These are phyloP conservation scores for Phanerochaete carnosa DNA, from an alignment of 768 basidiomycete species.

Conservation along the genomic window DNA sequence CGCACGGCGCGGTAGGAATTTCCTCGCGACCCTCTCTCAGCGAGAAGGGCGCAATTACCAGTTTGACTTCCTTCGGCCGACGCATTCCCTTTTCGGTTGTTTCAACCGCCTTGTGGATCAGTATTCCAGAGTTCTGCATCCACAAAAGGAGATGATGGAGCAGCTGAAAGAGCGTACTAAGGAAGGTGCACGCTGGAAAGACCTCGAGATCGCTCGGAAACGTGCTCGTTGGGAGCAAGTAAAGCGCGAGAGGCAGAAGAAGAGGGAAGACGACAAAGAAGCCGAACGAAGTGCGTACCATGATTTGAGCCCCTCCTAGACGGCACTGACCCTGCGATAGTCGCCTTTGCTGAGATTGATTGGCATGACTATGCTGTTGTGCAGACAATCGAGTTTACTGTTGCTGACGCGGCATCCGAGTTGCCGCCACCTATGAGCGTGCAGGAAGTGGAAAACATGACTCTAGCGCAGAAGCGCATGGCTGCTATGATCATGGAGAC, in stretches of 20 bases:
- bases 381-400: slow-evolving; percentile 96
- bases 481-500: slow-evolving; percentile 98
- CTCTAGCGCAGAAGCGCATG: slow-evolving; percentile 95
- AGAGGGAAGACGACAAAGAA: slow-evolving; percentile 86
- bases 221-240: slow-evolving; percentile 89
- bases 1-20: slow-evolving; percentile 83
- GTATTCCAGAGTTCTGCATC: slow-evolving; percentile 87
- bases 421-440: slow-evolving; percentile 96
- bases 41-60: slow-evolving; percentile 95
- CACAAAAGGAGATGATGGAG: slow-evolving; percentile 71
- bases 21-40: slow-evolving; percentile 79
- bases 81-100: slow-evolving; percentile 92
- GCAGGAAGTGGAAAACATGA: slow-evolving; percentile 94
- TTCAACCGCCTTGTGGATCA: slow-evolving; percentile 98
- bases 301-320: neutral
- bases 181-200: slow-evolving; percentile 69
- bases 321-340: slow-evolving; percentile 30
- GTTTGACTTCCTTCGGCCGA: slow-evolving; percentile 95
- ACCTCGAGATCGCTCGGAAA: slow-evolving; percentile 69
- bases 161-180: slow-evolving; percentile 63
- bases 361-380: slow-evolving; percentile 99
- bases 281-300: slow-evolving; percentile 74
- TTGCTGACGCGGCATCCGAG: slow-evolving; percentile 85
- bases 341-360: slow-evolving; percentile 95
- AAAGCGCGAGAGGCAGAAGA: slow-evolving; percentile 81